Percentiles rank a stretch among this genome's conserved stretches.
Evolutionary conservation across 148 eudicot genomes (phyloP).

Genomic region (Arbutus unedo): DNA sequence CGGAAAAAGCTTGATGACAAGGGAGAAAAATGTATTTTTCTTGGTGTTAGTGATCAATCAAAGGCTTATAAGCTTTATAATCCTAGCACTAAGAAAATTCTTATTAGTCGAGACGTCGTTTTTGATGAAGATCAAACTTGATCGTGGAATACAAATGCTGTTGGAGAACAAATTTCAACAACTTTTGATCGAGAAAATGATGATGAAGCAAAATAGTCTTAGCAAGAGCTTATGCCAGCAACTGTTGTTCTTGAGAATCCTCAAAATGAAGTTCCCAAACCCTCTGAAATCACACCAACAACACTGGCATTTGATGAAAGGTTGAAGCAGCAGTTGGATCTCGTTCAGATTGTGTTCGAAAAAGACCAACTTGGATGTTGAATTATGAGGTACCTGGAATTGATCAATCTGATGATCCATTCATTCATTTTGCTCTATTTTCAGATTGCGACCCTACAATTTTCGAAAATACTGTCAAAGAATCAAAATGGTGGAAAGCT

Average conservation of each 20-base stretch:
- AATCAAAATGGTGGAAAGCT: not conserved
- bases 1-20: too few species aligned
- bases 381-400: not conserved
- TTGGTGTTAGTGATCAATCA: too few species aligned
- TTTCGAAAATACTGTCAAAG: not conserved
- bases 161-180: not conserved
- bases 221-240: not conserved
- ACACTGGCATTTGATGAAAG: not conserved
- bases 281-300: not conserved
- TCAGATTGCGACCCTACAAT: not conserved
- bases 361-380: not conserved
- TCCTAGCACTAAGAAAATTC: too few species aligned
- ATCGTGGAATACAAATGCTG: too few species aligned
- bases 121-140: not conserved
- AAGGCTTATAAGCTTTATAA: too few species aligned
- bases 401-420: not conserved
- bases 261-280: not conserved
- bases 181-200: not conserved
- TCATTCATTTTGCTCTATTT: not conserved
- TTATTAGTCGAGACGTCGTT: too few species aligned
- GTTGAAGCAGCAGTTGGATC: not conserved
- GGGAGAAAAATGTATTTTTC: too few species aligned
- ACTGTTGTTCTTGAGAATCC: not conserved
- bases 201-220: not conserved
- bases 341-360: not conserved